Evolutionary conservation across 2,329 filamentous ascomycete genomes (phyloP).

Genomic region (Aureobasidium leucospermi): DNA sequence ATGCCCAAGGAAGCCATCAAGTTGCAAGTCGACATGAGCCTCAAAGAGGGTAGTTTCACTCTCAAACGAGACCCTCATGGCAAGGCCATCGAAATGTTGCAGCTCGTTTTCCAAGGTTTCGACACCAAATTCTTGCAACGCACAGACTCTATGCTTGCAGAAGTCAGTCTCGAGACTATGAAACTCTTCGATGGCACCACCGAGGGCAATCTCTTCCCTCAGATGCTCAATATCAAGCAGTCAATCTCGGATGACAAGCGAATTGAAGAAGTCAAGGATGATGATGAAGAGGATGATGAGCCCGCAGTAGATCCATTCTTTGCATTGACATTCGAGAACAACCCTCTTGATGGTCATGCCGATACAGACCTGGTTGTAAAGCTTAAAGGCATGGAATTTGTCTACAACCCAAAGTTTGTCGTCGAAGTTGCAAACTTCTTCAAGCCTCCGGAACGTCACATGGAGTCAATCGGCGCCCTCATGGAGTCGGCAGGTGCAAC

Average conservation of each 20-base stretch:
- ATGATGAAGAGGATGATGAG: slow-evolving; percentile 39
- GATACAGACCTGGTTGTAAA: slow-evolving; percentile 87
- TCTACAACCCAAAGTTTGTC: slow-evolving; percentile 93
- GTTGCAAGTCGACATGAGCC: slow-evolving; percentile 81
- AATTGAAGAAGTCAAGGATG: slow-evolving; percentile 42
- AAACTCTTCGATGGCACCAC: slow-evolving; percentile 95
- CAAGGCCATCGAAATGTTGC: slow-evolving; percentile 72
- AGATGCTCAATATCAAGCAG: slow-evolving; percentile 94
- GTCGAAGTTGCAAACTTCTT: slow-evolving; percentile 93
- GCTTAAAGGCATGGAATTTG: slow-evolving; percentile 89
- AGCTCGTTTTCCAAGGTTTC: slow-evolving; percentile 90
- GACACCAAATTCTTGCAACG: slow-evolving; percentile 82
- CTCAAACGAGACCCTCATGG: slow-evolving; percentile 77
- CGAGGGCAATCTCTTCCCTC: slow-evolving; percentile 79
- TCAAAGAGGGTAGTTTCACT: slow-evolving; percentile 95
- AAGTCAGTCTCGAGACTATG: slow-evolving; percentile 84
- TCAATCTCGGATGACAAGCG: slow-evolving; percentile 44
- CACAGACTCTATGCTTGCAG: slow-evolving; percentile 81
- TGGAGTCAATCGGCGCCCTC: slow-evolving; percentile 94
- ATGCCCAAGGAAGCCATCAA: slow-evolving; percentile 87
- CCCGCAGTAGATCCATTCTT: slow-evolving; percentile 75
- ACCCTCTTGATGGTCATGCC: slow-evolving; percentile 85
- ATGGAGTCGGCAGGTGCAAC: slow-evolving; percentile 95
- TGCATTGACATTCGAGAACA: slow-evolving; percentile 85
- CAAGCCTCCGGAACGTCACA: slow-evolving; percentile 88